Percentiles rank a stretch among this genome's conserved stretches.
These are phyloP conservation scores for Tolypocladium sp. DNA, from an alignment of 2,329 filamentous ascomycete genomes.

Conservation along the genomic window DNA sequence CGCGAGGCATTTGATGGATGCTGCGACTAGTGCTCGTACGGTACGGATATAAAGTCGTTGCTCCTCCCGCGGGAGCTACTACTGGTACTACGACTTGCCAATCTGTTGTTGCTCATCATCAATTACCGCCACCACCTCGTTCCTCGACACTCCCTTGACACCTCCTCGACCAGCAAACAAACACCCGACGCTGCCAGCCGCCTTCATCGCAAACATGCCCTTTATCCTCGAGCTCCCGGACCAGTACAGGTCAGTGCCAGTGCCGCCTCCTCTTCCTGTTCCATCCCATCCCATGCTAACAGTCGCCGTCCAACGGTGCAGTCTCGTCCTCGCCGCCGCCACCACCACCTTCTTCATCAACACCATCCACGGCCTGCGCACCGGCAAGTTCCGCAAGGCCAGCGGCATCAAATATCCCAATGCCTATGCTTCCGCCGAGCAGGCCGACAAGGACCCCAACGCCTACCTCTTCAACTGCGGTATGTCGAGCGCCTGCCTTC, in stretches of 20 bases:
- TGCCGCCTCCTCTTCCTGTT: neutral
- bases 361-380: conserved; percentile 39
- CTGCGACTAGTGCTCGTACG: neutral
- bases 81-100: neutral
- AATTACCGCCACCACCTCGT: neutral
- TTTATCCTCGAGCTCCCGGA: conserved; percentile 32
- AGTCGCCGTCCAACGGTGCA: conserved; percentile 16
- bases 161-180: neutral
- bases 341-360: conserved; percentile 50
- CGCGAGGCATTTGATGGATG: neutral
- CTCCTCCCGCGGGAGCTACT: neutral
- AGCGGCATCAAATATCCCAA: conserved; percentile 48
- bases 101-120: neutral
- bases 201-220: conserved; percentile 26
- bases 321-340: conserved; percentile 52
- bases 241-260: conserved; percentile 38
- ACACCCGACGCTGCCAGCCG: neutral
- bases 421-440: conserved; percentile 45
- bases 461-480: conserved; percentile 56
- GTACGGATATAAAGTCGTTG: neutral
- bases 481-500: conserved; percentile 15
- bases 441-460: conserved; percentile 42
- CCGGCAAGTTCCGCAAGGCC: conserved; percentile 37
- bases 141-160: too few relatives aligned
- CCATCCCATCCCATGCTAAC: neutral